Evolutionary conservation across 2,329 filamentous ascomycete species (phyloP), one percentile per base, ranked within the genome.

Genomic region (Pseudocercospora fuligena): DNA sequence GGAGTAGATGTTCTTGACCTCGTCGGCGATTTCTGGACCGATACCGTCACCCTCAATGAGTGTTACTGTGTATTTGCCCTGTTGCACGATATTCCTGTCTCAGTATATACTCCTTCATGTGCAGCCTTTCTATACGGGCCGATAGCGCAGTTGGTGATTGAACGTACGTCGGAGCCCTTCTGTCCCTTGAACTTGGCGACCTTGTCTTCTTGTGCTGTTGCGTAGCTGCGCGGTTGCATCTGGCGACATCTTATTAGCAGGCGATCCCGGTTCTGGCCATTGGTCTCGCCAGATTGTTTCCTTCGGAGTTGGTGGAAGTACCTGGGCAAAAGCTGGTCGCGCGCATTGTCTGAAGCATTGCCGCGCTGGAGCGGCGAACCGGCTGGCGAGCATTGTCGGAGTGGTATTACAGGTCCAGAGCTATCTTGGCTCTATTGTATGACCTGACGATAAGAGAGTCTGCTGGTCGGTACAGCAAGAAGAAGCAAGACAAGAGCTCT

Each of bases 11-110:
- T 97, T 92, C 89, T 98, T 99, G 79, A 99, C 94, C 60, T 95
- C 96, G 83, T 97, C 90, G 73, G 95, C 90, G 80, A 99, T 99
- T 85, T 99, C 94, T 27, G 69, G 95, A 69, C 95, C 95, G 80
- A 99, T 99, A 80, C 95, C 95, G 79, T 99, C 96, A 83, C 96
- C 95, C 87, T 99, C 96, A 74, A 99, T 99, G 83, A 99, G 86
- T 76, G 92, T 94, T 78, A 99, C 95, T 66, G 92, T 92, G 88
- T 91, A 99, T 83, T 95, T 95, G 79, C 95, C 95, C 93, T 97
- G 25, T 51, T 3, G 29, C 36, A 40, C 14, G 5, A n/a, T 31
- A 49, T 40, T 31, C 19, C 16, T 14, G 7, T 59, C 62, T 69
- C 56, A 69, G 67, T 33, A 60, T 56, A 23, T 64, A 19, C 53